Evolutionary conservation across 768 basidiomycete species (phyloP).

Genomic region (Thelephora ganbajun): DNA sequence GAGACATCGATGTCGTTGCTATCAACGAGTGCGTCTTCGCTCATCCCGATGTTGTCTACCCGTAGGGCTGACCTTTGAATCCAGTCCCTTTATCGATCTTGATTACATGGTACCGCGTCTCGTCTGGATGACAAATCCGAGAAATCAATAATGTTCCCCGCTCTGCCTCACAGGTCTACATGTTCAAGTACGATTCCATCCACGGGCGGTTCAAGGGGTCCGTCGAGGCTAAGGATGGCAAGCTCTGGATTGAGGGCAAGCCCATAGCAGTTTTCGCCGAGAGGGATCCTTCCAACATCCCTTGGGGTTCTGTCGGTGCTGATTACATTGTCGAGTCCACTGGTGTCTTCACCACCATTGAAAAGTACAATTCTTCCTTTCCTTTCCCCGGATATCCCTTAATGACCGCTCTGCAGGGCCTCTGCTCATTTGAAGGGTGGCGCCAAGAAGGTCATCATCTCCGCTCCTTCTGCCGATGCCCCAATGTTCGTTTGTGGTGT

Average conservation of each 20-base stretch:
- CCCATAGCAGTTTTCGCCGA: constrained; percentile 68
- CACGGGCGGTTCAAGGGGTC: constrained; percentile 87
- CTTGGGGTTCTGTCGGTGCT: constrained; percentile 71
- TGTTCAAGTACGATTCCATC: constrained; percentile 96
- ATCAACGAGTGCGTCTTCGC: constrained; percentile 71
- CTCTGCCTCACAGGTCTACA: constrained; percentile 56
- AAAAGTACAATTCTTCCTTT: constrained; percentile 42
- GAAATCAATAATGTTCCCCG: neutral
- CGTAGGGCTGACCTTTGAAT: neutral
- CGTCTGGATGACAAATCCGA: neutral
- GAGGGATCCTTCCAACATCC: constrained; percentile 76
- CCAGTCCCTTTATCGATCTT: constrained; percentile 92
- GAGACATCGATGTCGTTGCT: constrained; percentile 76
- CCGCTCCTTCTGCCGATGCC: constrained; percentile 93
- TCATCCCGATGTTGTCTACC: constrained; percentile 1
- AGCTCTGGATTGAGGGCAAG: constrained; percentile 78
- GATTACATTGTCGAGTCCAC: constrained; percentile 96
- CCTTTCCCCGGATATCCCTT: constrained; percentile 3
- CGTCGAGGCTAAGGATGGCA: constrained; percentile 72
- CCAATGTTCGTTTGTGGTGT: constrained; percentile 94
- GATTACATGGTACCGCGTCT: constrained; percentile 72
- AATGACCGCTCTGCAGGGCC: constrained; percentile 36
- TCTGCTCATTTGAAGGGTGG: constrained; percentile 91
- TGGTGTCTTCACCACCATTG: constrained; percentile 94
- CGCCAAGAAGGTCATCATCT: constrained; percentile 99